Evolutionary conservation across 345 rosid species (phyloP), one percentile per base, ranked within the genome.

Genomic region (Bretschneidera sinensis): DNA sequence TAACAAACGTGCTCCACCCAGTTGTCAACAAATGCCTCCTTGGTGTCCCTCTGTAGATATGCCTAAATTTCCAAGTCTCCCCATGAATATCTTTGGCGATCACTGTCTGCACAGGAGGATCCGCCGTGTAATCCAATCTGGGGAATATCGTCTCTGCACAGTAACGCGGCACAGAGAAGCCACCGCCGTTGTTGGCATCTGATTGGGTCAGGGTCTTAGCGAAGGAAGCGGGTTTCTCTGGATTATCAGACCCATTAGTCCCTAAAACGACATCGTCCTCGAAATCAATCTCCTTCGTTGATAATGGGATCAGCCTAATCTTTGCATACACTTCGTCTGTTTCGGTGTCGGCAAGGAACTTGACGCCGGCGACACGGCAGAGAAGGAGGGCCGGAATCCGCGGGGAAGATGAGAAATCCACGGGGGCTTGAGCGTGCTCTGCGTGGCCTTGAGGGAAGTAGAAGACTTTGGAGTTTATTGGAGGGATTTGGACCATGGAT

Each of bases 121-220:
- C 94, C 18, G 81, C 87, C 20, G 81, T 65, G 71, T 89, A 89
- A 65, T 92, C 97, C 63, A 92, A 72, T 55, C 82, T 70, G 0
- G 97, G 98, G 62, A 92, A 92, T 65, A 92, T 92, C 21, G 97
- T 89, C 72, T 92, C 97, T 0, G 98, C 98, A 51, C 98, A 92
- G 68, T 92, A 92, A 43, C 98, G 83, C 0, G 98, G 98, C 14
- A 92, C 98, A 1, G 98, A 92, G 72, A 92, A 92, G 4, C 98
- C 98, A 8, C 98, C 98, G 16, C 98, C 98, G 69, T 92, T 92
- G 71, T 92, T 92, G 5, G 98, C 98, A 69, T 92, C 98, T 17
- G 98, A 92, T 64, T 92, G 94, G 18, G 97, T 92, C 61, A 92
- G 71, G 16, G 97, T 89, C 79, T 92, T 92, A 0, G 94, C 96